phyloP scores from a whole-genome alignment of 2,329 filamentous ascomycete species.

The Tolypocladium amazonense region DNA sequence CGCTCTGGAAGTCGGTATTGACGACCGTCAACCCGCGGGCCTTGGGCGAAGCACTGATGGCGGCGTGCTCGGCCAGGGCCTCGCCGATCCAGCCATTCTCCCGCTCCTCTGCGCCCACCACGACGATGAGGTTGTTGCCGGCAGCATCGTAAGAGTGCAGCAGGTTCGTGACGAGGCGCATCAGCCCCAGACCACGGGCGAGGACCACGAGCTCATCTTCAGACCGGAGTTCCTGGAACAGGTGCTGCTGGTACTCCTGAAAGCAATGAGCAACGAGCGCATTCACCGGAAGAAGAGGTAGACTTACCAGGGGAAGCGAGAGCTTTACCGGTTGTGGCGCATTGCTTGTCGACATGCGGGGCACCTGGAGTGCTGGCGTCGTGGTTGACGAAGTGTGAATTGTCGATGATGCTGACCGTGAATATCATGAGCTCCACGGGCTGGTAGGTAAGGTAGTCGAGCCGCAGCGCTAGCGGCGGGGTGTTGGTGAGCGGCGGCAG shows the following conservation, averaged over 20 bases:
- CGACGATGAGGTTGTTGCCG: constrained; percentile 81
- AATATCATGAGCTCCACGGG: not conserved
- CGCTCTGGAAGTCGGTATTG: constrained; percentile 88
- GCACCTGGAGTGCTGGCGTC: not conserved
- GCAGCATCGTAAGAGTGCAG: constrained; percentile 94
- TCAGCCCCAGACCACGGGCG: constrained; percentile 81
- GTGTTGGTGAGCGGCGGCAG: not conserved
- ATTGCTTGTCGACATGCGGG: constrained; percentile 41
- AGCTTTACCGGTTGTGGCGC: constrained; percentile 65
- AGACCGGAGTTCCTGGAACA: constrained; percentile 80
- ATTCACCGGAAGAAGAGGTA: not conserved
- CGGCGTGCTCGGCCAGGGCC: constrained; percentile 88
- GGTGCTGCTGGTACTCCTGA: constrained; percentile 83
- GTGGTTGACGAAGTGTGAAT: not conserved
- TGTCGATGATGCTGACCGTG: not conserved
- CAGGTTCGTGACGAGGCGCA: constrained; percentile 89
- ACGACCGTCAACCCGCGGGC: constrained; percentile 82
- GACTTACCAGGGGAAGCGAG: constrained; percentile 49
- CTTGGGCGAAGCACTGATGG: constrained; percentile 71
- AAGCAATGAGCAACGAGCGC: not conserved
- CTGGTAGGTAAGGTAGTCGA: too few relatives aligned
- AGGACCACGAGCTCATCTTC: constrained; percentile 93
- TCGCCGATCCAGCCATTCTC: constrained; percentile 98
- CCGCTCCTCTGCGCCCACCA: constrained; percentile 81
- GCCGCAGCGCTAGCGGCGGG: not conserved